Evolutionary conservation across 2,329 filamentous ascomycete genomes (phyloP), one percentile per base, ranked within the genome.

Genomic region (Colletotrichum sp.): DNA sequence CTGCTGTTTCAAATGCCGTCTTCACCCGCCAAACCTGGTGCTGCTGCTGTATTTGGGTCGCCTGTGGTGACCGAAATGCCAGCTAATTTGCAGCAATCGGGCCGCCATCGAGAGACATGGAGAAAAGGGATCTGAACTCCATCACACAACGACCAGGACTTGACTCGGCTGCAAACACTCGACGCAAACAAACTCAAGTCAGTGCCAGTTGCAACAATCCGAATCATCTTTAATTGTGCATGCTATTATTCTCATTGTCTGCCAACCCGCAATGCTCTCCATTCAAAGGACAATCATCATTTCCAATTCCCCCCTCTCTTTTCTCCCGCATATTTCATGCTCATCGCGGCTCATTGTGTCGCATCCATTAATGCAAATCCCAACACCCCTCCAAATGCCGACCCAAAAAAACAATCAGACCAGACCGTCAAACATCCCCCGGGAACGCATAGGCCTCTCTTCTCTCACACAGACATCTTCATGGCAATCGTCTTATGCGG

Each of bases 401-500:
- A 59, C 71, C 61, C 38, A 61, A 71, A 66, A 62, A 68, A 13
- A 51, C 43, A 21, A 55, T 51, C 55, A 61, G 38, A 68, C 55
- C 9, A 38, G 55, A 63, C 67, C 38, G 58, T 24, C 59, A 58
- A 33, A 21, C 29, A 31, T 24, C 21, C 38, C 24, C 55, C n/a
- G 15, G 27, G 47, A 21, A 36, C 66, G 66, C 70, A 70, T 55
- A 36, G 59, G 5, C 69, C 57, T 36, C 18, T 33, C 54, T 47
- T 29, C 21, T 18, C 16, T 68, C 78, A 95, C 72, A 98, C 96
- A 81, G 95, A 97, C 97, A 99, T 99, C 87, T 98, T 98, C 97
- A 99, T 99, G 58, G 94, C 90, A 85, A 99, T 98, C 7, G 90
- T 90, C 86, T 96, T 96, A 83, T 98, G 95, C 70, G 97, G 96